Base-by-base conservation (phyloP, 2,329 filamentous ascomycete genomes). In the Parastagonospora nodorum region DNA sequence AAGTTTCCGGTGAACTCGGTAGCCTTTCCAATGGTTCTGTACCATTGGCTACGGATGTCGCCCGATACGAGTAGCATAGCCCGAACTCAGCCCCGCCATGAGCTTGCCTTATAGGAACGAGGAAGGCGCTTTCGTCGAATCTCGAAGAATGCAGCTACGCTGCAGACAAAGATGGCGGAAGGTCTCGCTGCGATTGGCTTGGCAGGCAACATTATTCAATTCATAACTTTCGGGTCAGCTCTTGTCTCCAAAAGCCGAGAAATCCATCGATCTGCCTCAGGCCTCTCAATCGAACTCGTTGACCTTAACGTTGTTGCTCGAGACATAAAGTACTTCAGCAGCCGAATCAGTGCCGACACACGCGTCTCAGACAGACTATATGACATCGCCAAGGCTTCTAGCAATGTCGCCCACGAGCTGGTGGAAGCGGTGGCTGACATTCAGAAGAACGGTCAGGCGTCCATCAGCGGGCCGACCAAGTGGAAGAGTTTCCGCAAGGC, bases 161-260 rank as follows among this genome's bases (percentile, higher is more conserved):
- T n/a, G n/a, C n/a, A n/a, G n/a, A n/a, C n/a, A n/a, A 19, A 35
- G 8, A 24, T 32, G n/a, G 29, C 15, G 19, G 41, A 37, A 19
- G 28, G 31, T 16, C 37, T 51, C 8, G 32, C 37, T 5, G 48
- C 52, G 5, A 31, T 51, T n/a, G 45, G 52, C 15, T 27, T 51
- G 11, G 52, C 48, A 7, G 32, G 45, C 3, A 55, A 55, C 9
- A 40, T 51, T n/a, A 12, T 55, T 10, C 52, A 55, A 29, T 55
- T 55, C 15, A 43, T 55, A 6, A 39, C 44, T 6, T 55, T 55
- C 16, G 15, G 41, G 29, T 48, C 30, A 12, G 42, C 32, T 8
- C 32, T 57, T 4, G 31, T 57, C 4, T 46, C 47, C 1, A 33
- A 46, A n/a, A 47, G 29, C 6, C 27, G 24, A 8, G 32, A 46